Evolutionary conservation across 2,329 filamentous ascomycete genomes (phyloP), one percentile per base, ranked within the genome.

Genomic region (Magnaporthiopsis rhizophila): DNA sequence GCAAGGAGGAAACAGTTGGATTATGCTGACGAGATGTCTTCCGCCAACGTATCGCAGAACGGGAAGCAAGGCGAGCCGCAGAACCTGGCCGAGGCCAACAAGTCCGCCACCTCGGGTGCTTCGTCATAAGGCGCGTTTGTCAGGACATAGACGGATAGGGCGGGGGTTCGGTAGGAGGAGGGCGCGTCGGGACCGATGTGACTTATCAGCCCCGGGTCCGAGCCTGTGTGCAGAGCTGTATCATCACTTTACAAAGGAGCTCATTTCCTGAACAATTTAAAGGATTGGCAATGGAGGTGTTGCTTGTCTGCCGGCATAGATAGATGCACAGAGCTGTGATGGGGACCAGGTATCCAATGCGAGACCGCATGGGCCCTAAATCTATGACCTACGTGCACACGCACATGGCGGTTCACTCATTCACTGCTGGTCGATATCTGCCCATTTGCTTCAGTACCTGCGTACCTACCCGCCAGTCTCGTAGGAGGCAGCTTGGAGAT

Each of bases 61-160:
- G 95, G 95, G 84, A 97, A 97, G 87, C 91, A 96, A 83, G 90
- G 92, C 77, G 94, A 98, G 61, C 71, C 82, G 74, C 90, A 91
- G 86, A 86, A 83, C 76, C 81, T 97, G 70, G 86, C 77, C 64
- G 77, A 82, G 58, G 84, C 83, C 73, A 86, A 85, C 74, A 73
- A 75, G 63, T 74, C 75, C 58, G 71, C 77, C 50, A 68, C 71
- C 64, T 69, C 75, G 68, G 68, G 70, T 64, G 73, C 76, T 62
- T 68, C 69, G 32, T 66, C 66, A 69, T 70, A 69, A 69, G 50
- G 45, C 45, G 11, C 60, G 45, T 62, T 18, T 56, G 61, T 30
- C 18, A 34, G 57, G n/a, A 62, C n/a, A 34, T 59, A 60, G 53
- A n/a, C 3, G 36, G 26, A 50, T 24, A 50, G 59, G 26, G n/a